These are phyloP conservation scores for Gloeostereum incarnatum DNA, from an alignment of 768 basidiomycete species.

Conservation along the genomic window DNA sequence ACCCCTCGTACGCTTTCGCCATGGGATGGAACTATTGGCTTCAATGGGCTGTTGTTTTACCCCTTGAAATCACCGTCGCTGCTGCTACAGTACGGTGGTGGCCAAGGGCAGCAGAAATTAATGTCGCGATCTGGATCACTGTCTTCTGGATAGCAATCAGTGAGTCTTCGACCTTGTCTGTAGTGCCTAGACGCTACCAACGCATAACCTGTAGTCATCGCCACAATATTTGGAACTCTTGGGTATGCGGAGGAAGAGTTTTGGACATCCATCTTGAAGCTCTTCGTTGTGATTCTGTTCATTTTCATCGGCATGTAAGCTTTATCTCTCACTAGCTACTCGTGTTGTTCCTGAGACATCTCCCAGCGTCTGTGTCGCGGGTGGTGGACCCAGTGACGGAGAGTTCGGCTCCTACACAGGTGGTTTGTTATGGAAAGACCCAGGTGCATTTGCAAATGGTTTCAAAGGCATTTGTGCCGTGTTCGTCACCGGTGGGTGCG, in stretches of 20 bases:
- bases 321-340: background rate
- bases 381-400: constrained; percentile 27
- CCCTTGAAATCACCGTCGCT: constrained; percentile 34
- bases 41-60: constrained; percentile 34
- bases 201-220: constrained; percentile 17
- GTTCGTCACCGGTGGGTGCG: constrained; percentile 26
- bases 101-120: constrained; percentile 23
- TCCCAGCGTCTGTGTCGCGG: constrained; percentile 26
- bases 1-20: constrained; percentile 35
- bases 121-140: constrained; percentile 36
- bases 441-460: constrained; percentile 33
- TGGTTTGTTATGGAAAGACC: constrained; percentile 23
- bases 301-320: constrained; percentile 32
- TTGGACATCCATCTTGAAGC: constrained; percentile 36
- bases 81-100: constrained; percentile 33
- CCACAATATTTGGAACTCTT: constrained; percentile 32
- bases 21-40: constrained; percentile 41
- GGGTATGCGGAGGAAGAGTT: constrained; percentile 39
- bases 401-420: constrained; percentile 25
- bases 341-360: background rate
- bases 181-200: background rate
- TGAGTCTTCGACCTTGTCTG: constrained; percentile 5
- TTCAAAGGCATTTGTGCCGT: constrained; percentile 35
- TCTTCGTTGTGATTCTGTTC: constrained; percentile 33
- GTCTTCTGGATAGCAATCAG: constrained; percentile 31